Conservation (phyloP, 352 stramenopile species). For the Globisporangium iwayamae region DNA sequence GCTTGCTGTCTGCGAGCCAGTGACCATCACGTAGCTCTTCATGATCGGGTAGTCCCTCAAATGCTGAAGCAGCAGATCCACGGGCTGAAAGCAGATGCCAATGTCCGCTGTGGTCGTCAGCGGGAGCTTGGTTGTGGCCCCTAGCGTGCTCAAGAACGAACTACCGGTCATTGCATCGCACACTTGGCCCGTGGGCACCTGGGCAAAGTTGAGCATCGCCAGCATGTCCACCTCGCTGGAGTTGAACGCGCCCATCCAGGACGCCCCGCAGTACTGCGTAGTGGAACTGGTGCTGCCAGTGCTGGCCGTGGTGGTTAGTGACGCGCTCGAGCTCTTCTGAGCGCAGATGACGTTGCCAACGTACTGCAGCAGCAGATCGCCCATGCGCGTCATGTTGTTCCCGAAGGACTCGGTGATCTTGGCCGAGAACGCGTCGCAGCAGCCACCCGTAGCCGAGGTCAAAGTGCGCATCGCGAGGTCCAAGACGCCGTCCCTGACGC, state of each 20-base stretch:
- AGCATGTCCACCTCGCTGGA: constrained; percentile 5
- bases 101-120: constrained; percentile 27
- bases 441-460: constrained; percentile 15
- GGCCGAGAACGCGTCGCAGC: constrained; percentile 37
- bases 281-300: not conserved
- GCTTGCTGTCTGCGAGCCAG: constrained; percentile 9
- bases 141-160: constrained; percentile 34
- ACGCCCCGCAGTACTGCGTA: constrained; percentile 36
- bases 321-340: constrained; percentile 18
- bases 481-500: constrained; percentile 30
- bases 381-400: constrained; percentile 28
- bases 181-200: constrained; percentile 47
- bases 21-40: constrained; percentile 9
- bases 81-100: constrained; percentile 41
- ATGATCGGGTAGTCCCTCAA: constrained; percentile 32
- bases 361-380: constrained; percentile 23
- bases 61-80: constrained; percentile 31
- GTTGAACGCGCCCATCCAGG: constrained; percentile 24
- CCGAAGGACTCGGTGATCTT: constrained; percentile 36
- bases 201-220: constrained; percentile 18
- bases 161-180: constrained; percentile 39
- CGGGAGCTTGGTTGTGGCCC: constrained; percentile 19
- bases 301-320: not conserved
- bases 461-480: constrained; percentile 21
- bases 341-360: constrained; percentile 29